phyloP scores from a whole-genome alignment of 2,329 filamentous ascomycete genomes.

The Exophiala mesophila region DNA sequence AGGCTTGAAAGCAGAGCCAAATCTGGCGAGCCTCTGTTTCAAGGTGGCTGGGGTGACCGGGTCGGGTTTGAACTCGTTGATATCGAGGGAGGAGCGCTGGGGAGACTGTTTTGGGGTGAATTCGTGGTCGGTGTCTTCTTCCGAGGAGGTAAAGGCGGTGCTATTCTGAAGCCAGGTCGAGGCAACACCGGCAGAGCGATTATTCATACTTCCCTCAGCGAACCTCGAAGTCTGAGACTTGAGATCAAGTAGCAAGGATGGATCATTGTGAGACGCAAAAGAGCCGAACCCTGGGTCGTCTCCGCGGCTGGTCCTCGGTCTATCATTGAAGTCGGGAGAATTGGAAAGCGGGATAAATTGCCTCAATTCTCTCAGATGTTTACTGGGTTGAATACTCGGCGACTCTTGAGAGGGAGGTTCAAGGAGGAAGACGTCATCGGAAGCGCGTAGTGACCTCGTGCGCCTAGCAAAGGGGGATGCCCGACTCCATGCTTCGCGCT shows the following conservation, averaged over 20 bases:
- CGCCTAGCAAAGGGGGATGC: conserved; percentile 7
- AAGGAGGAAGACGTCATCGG: conserved; percentile 6
- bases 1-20: conserved; percentile 19
- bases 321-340: conserved; percentile 8
- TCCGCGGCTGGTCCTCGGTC: conserved; percentile 19
- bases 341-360: conserved; percentile 10
- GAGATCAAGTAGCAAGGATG: neutral
- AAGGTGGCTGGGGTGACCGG: conserved; percentile 20
- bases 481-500: conserved; percentile 21
- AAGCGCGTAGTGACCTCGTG: conserved; percentile 1
- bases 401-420: conserved; percentile 7
- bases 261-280: neutral
- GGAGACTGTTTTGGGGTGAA: conserved; percentile 16
- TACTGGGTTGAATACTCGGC: conserved; percentile 11
- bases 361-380: conserved; percentile 8
- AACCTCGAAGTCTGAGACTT: conserved; percentile 50
- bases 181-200: conserved; percentile 45
- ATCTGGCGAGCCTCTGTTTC: conserved; percentile 18
- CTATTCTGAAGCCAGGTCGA: conserved; percentile 23
- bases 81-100: conserved; percentile 19
- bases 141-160: conserved; percentile 12
- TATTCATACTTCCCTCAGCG: conserved; percentile 79
- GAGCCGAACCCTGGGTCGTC: neutral
- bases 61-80: conserved; percentile 24
- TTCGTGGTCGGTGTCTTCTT: conserved; percentile 14